Evolutionary conservation across 106 monocot species (phyloP).

Genomic region (Phalaenopsis aphrodite): DNA sequence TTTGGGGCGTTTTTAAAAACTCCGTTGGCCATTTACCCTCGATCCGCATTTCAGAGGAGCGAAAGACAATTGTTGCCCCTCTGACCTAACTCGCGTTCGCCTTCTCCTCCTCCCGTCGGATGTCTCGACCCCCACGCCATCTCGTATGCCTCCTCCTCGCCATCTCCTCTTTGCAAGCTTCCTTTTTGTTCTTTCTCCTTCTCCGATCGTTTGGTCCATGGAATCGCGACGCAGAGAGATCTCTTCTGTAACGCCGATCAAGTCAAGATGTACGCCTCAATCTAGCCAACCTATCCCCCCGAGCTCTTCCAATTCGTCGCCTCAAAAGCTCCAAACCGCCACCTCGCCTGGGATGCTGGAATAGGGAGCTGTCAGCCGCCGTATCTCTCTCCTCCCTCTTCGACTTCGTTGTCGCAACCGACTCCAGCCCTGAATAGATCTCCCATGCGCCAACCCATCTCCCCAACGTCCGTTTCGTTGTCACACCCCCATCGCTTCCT

Average conservation of each 20-base stretch:
- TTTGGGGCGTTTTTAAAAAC: no score
- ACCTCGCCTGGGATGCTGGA: constrained; percentile 79
- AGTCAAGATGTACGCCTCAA: constrained; percentile 41
- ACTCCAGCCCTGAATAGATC: constrained; percentile 60
- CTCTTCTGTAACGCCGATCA: constrained; percentile 46
- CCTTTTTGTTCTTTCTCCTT: no score
- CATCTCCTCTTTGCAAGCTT: no score
- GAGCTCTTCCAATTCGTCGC: constrained; percentile 71
- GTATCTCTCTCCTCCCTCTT: constrained; percentile 20
- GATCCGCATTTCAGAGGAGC: no score
- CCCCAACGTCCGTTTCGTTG: constrained; percentile 57
- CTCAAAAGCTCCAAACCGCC: constrained; percentile 41
- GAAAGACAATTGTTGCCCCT: no score
- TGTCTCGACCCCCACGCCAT: no score
- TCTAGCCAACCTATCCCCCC: constrained; percentile 57
- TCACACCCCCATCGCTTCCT: constrained; percentile 27
- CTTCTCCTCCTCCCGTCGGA: no score
- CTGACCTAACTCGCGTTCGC: no score
- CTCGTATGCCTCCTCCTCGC: no score
- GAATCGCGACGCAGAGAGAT: not conserved
- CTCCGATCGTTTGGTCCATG: no score
- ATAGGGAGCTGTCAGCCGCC: constrained; percentile 88
- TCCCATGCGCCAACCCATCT: constrained; percentile 23
- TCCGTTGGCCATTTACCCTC: no score
- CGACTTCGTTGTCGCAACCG: constrained; percentile 59